Base-by-base conservation (phyloP, 2,329 filamentous ascomycete species). In the Tolypocladium ophioglossoides region DNA sequence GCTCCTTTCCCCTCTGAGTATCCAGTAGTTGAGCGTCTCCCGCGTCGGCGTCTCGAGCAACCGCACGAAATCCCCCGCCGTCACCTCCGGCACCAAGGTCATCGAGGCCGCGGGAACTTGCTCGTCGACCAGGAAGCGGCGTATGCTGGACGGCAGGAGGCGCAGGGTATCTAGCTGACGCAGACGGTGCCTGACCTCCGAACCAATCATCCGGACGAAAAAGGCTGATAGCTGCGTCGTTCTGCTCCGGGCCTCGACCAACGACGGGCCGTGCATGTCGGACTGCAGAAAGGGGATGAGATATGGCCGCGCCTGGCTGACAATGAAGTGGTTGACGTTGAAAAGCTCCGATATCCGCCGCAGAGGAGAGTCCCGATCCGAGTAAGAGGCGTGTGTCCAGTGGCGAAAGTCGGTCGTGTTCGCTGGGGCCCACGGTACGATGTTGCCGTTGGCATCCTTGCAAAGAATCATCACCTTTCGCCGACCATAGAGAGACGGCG, bases 271-370 rank as follows among this genome's bases (percentile, higher is more conserved):
- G 68, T 91, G 87, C 73, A 91, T 83, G 61, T 92, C 88, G 48
- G 85, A 87, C 57, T 86, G 84, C 6, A 95, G 76, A 63, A 96
- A 94, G 0, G 91, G 91, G 32, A 92, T 85, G 18, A 96, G 77
- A 68, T 95, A 96, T 0, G 92, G 92, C 3, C 91, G 80, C 1
- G 92, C 91, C 72, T 96, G 92, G 59, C 88, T 94, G 60, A 97
- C 84, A 59, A 97, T 90, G 71, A 95, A 96, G 73, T 96, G 91
- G 66, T 96, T 95, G 52, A 95, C 89, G 66, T 95, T 95, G 78
- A 94, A 94, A 12, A 92, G 80, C 70, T 92, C 87, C 8, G 86
- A 83, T 34, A 94, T 84, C 40, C 89, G 82, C 53, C 83, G 78
- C 1, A 94, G 78, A 2, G 79, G 80, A 1, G 78, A 78, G 63